Conservation (phyloP, 192 early-diverging fungal species). For the Martensiomyces pterosporus region DNA sequence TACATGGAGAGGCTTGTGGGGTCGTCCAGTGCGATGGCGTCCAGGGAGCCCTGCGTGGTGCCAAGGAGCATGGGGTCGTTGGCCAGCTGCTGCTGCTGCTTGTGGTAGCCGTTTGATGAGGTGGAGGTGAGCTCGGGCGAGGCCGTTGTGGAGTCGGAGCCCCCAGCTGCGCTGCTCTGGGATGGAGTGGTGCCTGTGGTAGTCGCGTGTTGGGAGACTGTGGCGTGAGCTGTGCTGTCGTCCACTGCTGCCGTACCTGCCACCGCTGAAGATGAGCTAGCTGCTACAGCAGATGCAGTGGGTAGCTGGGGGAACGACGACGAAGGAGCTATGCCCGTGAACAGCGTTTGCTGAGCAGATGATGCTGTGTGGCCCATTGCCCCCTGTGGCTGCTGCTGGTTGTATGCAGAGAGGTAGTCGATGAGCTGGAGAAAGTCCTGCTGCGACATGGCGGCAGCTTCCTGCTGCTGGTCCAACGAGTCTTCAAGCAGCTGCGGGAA, state of each 20-base stretch:
- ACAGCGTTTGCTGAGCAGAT: no score
- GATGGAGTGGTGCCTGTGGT: constrained; percentile 17
- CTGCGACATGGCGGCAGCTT: no score
- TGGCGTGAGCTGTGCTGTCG: no score
- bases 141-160: constrained; percentile 39
- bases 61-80: not conserved
- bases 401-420: constrained; percentile 42
- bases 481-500: constrained; percentile 46
- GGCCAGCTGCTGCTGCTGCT: constrained; percentile 6
- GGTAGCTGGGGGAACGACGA: no score
- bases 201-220: no score
- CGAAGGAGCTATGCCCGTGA: no score
- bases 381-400: constrained; percentile 13
- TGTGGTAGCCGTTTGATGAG: constrained; percentile 1
- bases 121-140: constrained; percentile 35
- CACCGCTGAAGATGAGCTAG: constrained; percentile 2
- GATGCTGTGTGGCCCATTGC: no score
- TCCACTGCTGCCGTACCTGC: constrained; percentile 10
- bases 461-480: not conserved
- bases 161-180: constrained; percentile 32
- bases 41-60: no score
- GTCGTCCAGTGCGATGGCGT: no score
- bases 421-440: constrained; percentile 50
- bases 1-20: no score
- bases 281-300: constrained; percentile 6